These are phyloP conservation scores for Anastatica hierochuntica DNA, from an alignment of 345 rosid genomes.

Conservation along the genomic window DNA sequence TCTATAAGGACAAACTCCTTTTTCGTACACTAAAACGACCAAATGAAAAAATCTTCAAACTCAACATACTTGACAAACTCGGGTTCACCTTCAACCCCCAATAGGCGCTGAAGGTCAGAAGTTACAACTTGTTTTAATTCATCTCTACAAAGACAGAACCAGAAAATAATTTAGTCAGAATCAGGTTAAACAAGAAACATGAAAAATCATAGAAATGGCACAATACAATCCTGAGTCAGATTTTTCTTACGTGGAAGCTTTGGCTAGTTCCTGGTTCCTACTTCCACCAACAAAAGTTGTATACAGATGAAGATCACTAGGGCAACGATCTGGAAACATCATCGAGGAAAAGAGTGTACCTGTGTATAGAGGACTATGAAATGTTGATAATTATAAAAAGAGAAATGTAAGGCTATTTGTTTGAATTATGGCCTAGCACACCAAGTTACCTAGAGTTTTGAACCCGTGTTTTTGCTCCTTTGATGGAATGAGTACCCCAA, in stretches of 20 bases:
- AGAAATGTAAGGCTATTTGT: background rate
- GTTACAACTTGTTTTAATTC: conserved; percentile 71
- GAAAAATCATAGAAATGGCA: too few species aligned
- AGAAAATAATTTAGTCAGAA: background rate
- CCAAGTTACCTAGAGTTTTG: conserved; percentile 65
- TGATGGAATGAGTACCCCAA: conserved; percentile 91
- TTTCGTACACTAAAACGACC: background rate
- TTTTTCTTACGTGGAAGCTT: conserved; percentile 56
- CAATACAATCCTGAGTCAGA: background rate
- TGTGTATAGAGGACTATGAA: conserved; percentile 21
- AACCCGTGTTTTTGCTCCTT: conserved; percentile 77
- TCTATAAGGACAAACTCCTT: too few species aligned
- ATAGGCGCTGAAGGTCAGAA: conserved; percentile 64
- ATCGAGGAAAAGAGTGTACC: conserved; percentile 92
- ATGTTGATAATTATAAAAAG: background rate
- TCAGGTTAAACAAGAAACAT: background rate
- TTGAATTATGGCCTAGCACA: background rate
- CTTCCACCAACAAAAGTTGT: conserved; percentile 95
- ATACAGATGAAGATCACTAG: conserved; percentile 56
- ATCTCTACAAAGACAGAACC: conserved; percentile 29
- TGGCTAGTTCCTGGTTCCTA: conserved; percentile 79
- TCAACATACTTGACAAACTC: conserved; percentile 57
- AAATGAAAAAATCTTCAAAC: background rate
- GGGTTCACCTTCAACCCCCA: conserved; percentile 94
- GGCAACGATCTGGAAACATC: conserved; percentile 96